These are phyloP conservation scores for Alternaria conjuncta DNA, from an alignment of 2,329 filamentous ascomycete species.

Conservation along the genomic window DNA sequence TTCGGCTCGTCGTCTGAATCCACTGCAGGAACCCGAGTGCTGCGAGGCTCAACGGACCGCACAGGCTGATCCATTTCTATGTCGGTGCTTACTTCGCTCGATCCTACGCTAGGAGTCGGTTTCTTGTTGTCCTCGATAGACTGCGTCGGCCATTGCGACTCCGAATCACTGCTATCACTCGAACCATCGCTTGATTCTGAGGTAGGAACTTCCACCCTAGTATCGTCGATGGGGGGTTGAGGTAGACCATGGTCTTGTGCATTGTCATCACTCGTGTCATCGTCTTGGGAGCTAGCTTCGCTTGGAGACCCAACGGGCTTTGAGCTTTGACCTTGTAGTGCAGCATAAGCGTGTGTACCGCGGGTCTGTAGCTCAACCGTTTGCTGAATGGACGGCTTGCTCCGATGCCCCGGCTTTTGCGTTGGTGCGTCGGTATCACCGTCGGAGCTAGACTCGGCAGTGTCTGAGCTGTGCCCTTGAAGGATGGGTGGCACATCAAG, in stretches of 20 bases:
- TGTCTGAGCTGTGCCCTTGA: background rate
- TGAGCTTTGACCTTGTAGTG: conserved; percentile 19
- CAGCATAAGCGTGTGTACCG: conserved; percentile 32
- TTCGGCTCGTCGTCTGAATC: conserved; percentile 8
- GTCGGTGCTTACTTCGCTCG: background rate
- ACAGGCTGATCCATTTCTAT: background rate
- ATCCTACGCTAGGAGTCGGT: background rate
- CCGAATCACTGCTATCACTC: background rate
- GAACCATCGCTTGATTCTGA: background rate
- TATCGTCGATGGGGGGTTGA: conserved; percentile 5
- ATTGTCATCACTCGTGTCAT: conserved; percentile 1
- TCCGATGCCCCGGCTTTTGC: background rate
- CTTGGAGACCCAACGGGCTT: background rate
- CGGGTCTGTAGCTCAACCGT: conserved; percentile 25
- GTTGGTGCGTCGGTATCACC: conserved; percentile 3
- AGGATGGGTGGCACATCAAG: background rate
- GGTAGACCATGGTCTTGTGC: background rate
- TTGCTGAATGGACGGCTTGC: conserved; percentile 2
- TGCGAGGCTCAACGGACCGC: background rate
- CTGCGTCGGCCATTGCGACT: background rate
- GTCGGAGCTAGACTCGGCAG: background rate
- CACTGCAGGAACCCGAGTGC: background rate
- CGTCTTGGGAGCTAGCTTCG: background rate
- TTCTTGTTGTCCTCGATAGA: conserved; percentile 1
- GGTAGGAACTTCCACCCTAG: background rate